A percentile compares a stretch with the other conserved stretches of the same genome.
Evolutionary conservation across 257 asterid genomes (phyloP).

Genomic region (Solanum tarijense): DNA sequence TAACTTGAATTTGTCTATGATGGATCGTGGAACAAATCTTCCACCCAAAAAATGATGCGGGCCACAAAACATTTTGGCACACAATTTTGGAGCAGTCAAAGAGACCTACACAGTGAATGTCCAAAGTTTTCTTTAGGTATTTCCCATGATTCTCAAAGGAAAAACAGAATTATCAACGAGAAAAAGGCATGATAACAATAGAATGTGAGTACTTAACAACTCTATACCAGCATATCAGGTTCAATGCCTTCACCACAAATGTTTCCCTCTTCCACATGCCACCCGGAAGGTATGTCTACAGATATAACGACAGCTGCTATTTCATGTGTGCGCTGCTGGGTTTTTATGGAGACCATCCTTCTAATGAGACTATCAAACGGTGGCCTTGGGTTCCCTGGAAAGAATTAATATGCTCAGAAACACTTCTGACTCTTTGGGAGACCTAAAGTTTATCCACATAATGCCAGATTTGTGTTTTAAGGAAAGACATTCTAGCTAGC

Average conservation of each 20-base stretch:
- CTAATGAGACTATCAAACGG: constrained; percentile 19
- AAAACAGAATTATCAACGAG: not conserved
- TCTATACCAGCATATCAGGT: constrained; percentile 30
- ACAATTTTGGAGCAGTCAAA: constrained; percentile 27
- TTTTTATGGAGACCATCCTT: constrained; percentile 3
- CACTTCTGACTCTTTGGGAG: not conserved
- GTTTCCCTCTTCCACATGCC: constrained; percentile 31
- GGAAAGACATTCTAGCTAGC: not conserved
- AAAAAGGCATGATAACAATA: not conserved
- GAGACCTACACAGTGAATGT: constrained; percentile 10
- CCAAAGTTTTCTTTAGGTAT: not conserved
- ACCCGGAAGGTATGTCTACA: constrained; percentile 26
- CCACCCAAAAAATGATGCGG: constrained; percentile 27
- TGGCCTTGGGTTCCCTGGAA: constrained; percentile 18
- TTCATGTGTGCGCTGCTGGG: not conserved
- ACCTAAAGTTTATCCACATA: not conserved
- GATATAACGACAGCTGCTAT: constrained; percentile 17
- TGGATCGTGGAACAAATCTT: constrained; percentile 17
- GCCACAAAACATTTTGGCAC: constrained; percentile 22
- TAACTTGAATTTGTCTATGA: constrained; percentile 18
- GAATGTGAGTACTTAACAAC: not conserved
- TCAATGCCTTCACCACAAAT: constrained; percentile 14
- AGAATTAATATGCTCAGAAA: not conserved
- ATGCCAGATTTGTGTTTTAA: not conserved
- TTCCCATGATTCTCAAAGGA: not conserved